Percentiles rank a stretch among this genome's conserved stretches.
phyloP scores from a whole-genome alignment of 23 red algal genomes.

The Gracilaria domingensis region DNA sequence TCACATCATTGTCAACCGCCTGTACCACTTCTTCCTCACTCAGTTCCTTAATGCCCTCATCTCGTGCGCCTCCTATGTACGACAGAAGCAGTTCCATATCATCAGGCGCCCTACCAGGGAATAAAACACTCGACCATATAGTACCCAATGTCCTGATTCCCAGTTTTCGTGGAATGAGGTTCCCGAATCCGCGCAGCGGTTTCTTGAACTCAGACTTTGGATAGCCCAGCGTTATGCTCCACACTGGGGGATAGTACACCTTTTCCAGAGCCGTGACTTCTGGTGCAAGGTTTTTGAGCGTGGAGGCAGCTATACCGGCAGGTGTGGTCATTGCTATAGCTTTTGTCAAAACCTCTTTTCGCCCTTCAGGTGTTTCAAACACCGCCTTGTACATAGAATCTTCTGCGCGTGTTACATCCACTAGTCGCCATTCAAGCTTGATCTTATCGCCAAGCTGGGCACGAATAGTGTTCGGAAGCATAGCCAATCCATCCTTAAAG shows the following conservation, averaged over 20 bases:
- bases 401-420: conserved; percentile 10
- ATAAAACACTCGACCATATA: conserved; percentile 94
- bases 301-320: conserved; percentile 60
- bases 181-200: conserved; percentile 91
- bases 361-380: conserved; percentile 62
- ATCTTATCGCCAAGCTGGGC: conserved; percentile 69
- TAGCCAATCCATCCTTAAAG: conserved; percentile 81
- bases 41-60: conserved; percentile 71
- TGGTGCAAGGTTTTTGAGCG: conserved; percentile 54
- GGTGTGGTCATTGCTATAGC: conserved; percentile 86
- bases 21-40: conserved; percentile 75
- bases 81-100: conserved; percentile 86
- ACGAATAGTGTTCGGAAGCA: conserved; percentile 75
- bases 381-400: conserved; percentile 44
- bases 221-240: conserved; percentile 90
- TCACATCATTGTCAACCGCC: conserved; percentile 82
- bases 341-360: conserved; percentile 56
- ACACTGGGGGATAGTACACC: conserved; percentile 85
- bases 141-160: conserved; percentile 93
- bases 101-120: conserved; percentile 88
- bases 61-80: conserved; percentile 95
- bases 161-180: conserved; percentile 90
- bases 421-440: conserved; percentile 53
- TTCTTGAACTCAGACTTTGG: conserved; percentile 66
- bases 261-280: conserved; percentile 49